Conservation (phyloP, 306 rosid genomes). For the Castanospermum australe region DNA sequence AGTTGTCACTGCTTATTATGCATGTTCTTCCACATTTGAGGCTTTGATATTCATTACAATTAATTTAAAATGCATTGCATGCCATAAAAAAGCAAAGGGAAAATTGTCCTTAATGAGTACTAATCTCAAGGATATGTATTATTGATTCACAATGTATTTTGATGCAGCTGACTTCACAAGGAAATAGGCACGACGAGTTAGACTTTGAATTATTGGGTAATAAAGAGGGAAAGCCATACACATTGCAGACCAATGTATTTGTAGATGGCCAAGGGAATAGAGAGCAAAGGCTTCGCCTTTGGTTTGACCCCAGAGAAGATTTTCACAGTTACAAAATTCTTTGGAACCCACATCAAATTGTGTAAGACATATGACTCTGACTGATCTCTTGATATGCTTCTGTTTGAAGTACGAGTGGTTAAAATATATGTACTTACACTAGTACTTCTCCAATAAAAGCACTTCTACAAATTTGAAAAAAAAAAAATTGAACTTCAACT, state of each 20-base stretch:
- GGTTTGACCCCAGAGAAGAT: slow-evolving; percentile 61
- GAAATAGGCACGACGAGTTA: slow-evolving; percentile 44
- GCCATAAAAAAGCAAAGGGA: neutral
- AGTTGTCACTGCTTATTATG: slow-evolving; percentile 56
- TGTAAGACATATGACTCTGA: slow-evolving; percentile 33
- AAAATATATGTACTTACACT: neutral
- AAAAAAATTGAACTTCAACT: too few species aligned
- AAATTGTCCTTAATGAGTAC: neutral
- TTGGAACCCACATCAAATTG: slow-evolving; percentile 64
- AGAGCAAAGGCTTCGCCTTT: slow-evolving; percentile 55
- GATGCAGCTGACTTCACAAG: slow-evolving; percentile 45
- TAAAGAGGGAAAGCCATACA: slow-evolving; percentile 37
- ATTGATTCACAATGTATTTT: neutral
- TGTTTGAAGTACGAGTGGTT: neutral
- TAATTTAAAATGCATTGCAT: neutral
- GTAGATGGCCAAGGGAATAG: slow-evolving; percentile 42
- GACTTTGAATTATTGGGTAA: slow-evolving; percentile 73
- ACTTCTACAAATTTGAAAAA: too few species aligned
- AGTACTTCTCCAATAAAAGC: neutral
- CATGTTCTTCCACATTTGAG: neutral
- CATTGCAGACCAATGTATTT: slow-evolving; percentile 59
- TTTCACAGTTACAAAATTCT: slow-evolving; percentile 51
- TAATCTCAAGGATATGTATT: neutral
- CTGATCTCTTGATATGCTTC: neutral
- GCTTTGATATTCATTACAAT: neutral